Evolutionary conservation across 352 stramenopile species (phyloP).

Genomic region (Peronosclerospora sorghi): DNA sequence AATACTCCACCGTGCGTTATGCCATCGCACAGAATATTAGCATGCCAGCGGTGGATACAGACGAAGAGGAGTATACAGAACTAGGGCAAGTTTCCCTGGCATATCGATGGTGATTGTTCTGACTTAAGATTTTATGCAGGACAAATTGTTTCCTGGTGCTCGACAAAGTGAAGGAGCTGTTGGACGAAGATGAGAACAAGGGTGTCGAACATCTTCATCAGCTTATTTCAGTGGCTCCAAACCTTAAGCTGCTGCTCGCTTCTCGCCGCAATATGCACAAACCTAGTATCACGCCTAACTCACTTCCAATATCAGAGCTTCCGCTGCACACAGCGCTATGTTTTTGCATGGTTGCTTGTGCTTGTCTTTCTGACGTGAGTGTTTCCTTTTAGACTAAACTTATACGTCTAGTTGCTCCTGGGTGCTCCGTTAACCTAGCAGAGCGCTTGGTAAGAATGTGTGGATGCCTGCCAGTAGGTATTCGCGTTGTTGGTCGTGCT

Average conservation of each 20-base stretch:
- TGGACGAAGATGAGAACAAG: conserved; percentile 70
- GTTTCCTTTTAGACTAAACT: conserved; percentile 38
- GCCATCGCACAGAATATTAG: conserved; percentile 72
- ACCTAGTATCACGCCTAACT: conserved; percentile 66
- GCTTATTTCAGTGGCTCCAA: conserved; percentile 61
- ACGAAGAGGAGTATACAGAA: conserved; percentile 73
- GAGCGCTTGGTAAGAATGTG: conserved; percentile 61
- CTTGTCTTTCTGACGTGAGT: background rate
- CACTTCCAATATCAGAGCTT: conserved; percentile 62
- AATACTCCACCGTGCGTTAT: conserved; percentile 68
- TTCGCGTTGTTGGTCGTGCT: conserved; percentile 64
- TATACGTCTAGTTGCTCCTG: conserved; percentile 48
- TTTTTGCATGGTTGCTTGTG: background rate
- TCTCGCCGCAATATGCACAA: conserved; percentile 66
- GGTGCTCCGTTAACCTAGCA: conserved; percentile 48
- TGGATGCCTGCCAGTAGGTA: conserved; percentile 68
- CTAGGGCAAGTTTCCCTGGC: conserved; percentile 23
- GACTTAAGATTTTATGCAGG: conserved; percentile 12
- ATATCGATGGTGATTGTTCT: background rate
- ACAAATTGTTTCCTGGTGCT: conserved; percentile 63
- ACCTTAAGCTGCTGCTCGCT: conserved; percentile 55
- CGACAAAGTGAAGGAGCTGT: conserved; percentile 70
- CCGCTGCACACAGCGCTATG: conserved; percentile 55
- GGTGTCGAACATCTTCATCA: conserved; percentile 54
- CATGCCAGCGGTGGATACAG: conserved; percentile 54